Evolutionary conservation across 1,284 basidiomycete species (phyloP), one percentile per base, ranked within the genome.

Genomic region (Microbotryum scabiosae): DNA sequence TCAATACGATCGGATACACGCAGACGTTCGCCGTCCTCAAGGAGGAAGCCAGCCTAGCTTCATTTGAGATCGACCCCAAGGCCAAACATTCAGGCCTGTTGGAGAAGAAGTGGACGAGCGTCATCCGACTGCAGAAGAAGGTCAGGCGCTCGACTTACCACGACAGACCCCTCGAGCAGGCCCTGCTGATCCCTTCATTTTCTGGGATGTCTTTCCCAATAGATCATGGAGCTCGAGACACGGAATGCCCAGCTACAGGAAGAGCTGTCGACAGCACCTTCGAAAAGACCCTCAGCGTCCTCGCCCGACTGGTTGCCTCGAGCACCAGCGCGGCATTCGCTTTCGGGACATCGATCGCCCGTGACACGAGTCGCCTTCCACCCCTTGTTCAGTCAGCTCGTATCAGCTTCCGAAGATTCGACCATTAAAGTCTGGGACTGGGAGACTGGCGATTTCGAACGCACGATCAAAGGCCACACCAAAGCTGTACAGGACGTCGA

Each of bases 81-180:
- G 84, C 86, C 54, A 87, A 87, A 72, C 88, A 85, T 72, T 83
- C 84, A 2, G 90, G 89, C 0, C 77, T 94, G 61, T 77, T 94
- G 63, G 90, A 90, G 78, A 93, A 92, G 83, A 94, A 94, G 75
- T 94, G 90, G 90, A 92, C 89, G 28, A 87, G 86, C 72, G 88
- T 93, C 25, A 91, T 94, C 63, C 81, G 90, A 64, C 75, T 94
- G 71, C 91, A 94, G 79, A 90, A 92, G 80, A 93, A 93, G 84
- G 89, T 87, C 16, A 18, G n/a, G n/a, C n/a, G n/a, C n/a, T n/a
- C n/a, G n/a, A n/a, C n/a, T n/a, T n/a, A n/a, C n/a, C n/a, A n/a
- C n/a, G n/a, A n/a, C n/a, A n/a, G n/a, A n/a, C n/a, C n/a, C n/a
- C n/a, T n/a, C n/a, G n/a, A n/a, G n/a, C n/a, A n/a, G n/a, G n/a